Base-by-base conservation (phyloP, 1,139 yeast species). In the Saccharomycopsis phalli region DNA sequence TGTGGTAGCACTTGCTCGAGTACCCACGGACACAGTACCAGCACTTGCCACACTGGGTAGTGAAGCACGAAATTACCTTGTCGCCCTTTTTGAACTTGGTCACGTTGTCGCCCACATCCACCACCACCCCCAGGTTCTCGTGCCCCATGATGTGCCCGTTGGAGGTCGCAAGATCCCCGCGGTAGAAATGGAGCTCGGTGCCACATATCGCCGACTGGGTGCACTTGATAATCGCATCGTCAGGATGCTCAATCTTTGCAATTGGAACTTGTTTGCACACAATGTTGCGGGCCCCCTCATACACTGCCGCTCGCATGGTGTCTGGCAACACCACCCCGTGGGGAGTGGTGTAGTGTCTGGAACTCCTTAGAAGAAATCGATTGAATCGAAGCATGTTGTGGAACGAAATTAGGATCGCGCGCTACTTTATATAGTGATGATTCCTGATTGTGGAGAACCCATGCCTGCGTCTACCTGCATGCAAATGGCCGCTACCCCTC, bases 401-500 rank as follows among this genome's bases (percentile, higher is more conserved):
- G n/a, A n/a, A n/a, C n/a, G n/a, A n/a, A n/a, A n/a, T n/a, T n/a
- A n/a, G n/a, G n/a, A n/a, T n/a, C n/a, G n/a, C n/a, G n/a, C n/a
- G n/a, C n/a, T n/a, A n/a, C n/a, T n/a, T n/a, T n/a, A n/a, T n/a
- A n/a, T n/a, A n/a, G n/a, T n/a, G n/a, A n/a, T n/a, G n/a, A n/a
- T n/a, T n/a, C n/a, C n/a, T n/a, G n/a, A n/a, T n/a, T n/a, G n/a
- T n/a, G n/a, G n/a, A n/a, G n/a, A n/a, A n/a, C n/a, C n/a, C n/a
- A n/a, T n/a, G n/a, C 82, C 72, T 0, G 91, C 93, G 28, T 76
- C 84, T 31, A 81, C 68, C n/a, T n/a, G n/a, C n/a, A n/a, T n/a
- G n/a, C n/a, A n/a, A n/a, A n/a, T n/a, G n/a, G n/a, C n/a, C n/a
- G n/a, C n/a, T n/a, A n/a, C n/a, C n/a, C n/a, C n/a, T n/a, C n/a